Conservation (phyloP, 352 stramenopile species). For the Pythium chondricola region DNA sequence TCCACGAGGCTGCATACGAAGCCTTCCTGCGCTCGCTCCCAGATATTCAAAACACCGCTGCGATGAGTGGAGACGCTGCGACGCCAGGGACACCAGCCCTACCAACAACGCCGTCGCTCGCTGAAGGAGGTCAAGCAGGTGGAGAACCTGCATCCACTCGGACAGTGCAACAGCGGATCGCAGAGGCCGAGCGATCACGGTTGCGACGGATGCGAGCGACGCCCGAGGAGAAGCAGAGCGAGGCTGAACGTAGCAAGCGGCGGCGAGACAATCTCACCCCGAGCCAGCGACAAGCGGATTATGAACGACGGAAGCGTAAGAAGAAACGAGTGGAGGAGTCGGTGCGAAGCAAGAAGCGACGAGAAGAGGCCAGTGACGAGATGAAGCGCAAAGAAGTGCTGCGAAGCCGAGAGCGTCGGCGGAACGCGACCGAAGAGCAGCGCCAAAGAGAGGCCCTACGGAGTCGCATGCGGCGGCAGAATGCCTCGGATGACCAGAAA, state of each 20-base stretch:
- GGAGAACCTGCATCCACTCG: not conserved
- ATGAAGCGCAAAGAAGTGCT: conserved; percentile 43
- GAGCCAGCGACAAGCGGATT: conserved; percentile 54
- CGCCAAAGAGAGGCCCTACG: conserved; percentile 51
- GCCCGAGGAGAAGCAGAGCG: conserved; percentile 33
- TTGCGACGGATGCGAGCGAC: conserved; percentile 41
- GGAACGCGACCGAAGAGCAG: conserved; percentile 62
- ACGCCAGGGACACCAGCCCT: not conserved
- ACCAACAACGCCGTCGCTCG: not conserved
- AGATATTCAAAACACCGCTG: conserved; percentile 13
- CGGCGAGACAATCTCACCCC: conserved; percentile 58
- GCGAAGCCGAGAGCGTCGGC: conserved; percentile 50
- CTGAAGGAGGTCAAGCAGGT: no score
- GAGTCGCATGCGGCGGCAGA: conserved; percentile 44
- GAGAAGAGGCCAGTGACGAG: conserved; percentile 37
- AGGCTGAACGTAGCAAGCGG: conserved; percentile 51
- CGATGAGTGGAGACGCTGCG: conserved; percentile 3
- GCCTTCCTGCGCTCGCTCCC: conserved; percentile 43
- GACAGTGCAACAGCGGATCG: conserved; percentile 23
- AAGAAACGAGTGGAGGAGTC: conserved; percentile 44
- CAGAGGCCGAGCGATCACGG: conserved; percentile 57
- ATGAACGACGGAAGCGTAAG: conserved; percentile 55
- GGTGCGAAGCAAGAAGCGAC: conserved; percentile 36
- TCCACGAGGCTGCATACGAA: conserved; percentile 49
- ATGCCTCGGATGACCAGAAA: conserved; percentile 57